phyloP scores from a whole-genome alignment of 1,284 basidiomycete species.

The Cutaneotrichosporon sp. region DNA sequence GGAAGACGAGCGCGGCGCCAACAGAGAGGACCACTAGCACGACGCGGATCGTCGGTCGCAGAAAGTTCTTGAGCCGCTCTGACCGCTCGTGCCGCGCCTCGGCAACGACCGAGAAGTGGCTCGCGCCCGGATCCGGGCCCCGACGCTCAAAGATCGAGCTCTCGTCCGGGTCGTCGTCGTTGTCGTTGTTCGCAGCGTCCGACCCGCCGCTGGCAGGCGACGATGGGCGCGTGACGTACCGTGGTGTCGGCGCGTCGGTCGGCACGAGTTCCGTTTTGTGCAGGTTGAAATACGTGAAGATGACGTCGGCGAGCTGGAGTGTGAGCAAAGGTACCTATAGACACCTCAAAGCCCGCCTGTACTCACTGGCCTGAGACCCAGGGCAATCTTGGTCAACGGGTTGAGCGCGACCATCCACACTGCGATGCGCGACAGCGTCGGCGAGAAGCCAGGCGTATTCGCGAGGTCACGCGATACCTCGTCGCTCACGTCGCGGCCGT shows the following conservation, averaged over 20 bases:
- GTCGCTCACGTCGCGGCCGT: constrained; percentile 73
- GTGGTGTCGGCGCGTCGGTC: constrained; percentile 23
- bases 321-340: no score
- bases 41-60: constrained; percentile 59
- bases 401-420: constrained; percentile 68
- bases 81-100: constrained; percentile 26
- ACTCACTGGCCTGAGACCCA: constrained; percentile 73
- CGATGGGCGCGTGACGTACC: constrained; percentile 26
- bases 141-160: not conserved
- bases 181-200: not conserved
- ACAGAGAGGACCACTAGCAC: constrained; percentile 60
- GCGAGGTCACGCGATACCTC: constrained; percentile 84
- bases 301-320: constrained; percentile 34
- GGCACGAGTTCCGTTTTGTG: constrained; percentile 40
- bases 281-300: constrained; percentile 33
- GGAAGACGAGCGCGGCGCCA: constrained; percentile 67
- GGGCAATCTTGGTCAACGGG: constrained; percentile 69
- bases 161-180: not conserved
- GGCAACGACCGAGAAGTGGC: constrained; percentile 55
- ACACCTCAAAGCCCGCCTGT: not conserved
- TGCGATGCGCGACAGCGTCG: constrained; percentile 64
- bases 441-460: constrained; percentile 67
- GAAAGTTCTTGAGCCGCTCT: constrained; percentile 49
- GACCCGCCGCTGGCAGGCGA: constrained; percentile 18
- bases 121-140: constrained; percentile 8